Evolutionary conservation across 768 basidiomycete genomes (phyloP), one percentile per base, ranked within the genome.

Genomic region (Dacryopinax primogenitus): DNA sequence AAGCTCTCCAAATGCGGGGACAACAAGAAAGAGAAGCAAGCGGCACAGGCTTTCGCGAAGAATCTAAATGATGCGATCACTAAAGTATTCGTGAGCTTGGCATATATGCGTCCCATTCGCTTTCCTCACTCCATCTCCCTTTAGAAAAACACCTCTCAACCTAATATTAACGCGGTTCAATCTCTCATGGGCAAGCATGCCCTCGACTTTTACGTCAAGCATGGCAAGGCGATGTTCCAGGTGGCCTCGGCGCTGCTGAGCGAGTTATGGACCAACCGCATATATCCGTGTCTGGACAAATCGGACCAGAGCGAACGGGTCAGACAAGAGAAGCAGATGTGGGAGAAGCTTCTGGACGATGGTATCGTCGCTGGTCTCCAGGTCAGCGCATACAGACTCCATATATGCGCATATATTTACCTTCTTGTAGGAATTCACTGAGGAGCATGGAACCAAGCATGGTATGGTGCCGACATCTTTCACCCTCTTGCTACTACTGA

Each of bases 21-120:
- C 1, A 67, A 67, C 4, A 67, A 67, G 28, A 41, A 63, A 36
- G 58, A 51, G 3, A 65, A 45, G 34, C 66, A 67, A 64, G 65
- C 36, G 13, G 30, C 51, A 30, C 9, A 23, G 13, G 18, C 23
- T 3, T 58, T 58, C 51, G 12, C 51, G 3, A 32, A 58, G 23
- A 30, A 9, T 15, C 51, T 58, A 11, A 23, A 28, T 9, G 51
- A 23, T 30, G 51, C 51, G 4, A 21, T 58, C 26, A 58, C 51
- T 30, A 32, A 58, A 18, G 51, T 30, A 3, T 30, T 58, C 13
- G 51, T 58, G 32, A 58, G 51, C 16, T 21, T 15, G 26, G 51
- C 51, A 58, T 58, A 58, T 58, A 58, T 58, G 51, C 51, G 51
- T 30, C 4, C 32, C 30, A 2, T 21, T 28, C 4, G 21, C 11